Evolutionary conservation across 768 basidiomycete genomes (phyloP).

Genomic region (Russula brevipes): DNA sequence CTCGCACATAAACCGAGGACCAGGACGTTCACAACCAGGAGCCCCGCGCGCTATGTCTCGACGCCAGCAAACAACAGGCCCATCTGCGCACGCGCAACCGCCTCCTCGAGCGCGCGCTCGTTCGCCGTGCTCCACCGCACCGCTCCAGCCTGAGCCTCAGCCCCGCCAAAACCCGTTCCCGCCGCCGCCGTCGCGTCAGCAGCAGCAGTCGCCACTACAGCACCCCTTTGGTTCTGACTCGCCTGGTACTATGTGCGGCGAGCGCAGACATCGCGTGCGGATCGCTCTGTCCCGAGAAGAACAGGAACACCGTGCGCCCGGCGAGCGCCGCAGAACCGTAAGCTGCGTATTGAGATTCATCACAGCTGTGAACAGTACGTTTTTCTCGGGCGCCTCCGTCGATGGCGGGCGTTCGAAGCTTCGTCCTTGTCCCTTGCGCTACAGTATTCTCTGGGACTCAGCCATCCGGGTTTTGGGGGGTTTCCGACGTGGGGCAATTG

Average conservation of each 20-base stretch:
- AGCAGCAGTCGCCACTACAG: no score
- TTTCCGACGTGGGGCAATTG: conserved; percentile 13
- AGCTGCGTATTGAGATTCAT: conserved; percentile 52
- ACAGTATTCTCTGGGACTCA: conserved; percentile 6
- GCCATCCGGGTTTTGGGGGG: not conserved
- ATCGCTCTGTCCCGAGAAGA: conserved; percentile 88
- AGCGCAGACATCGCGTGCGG: conserved; percentile 75
- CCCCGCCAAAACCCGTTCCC: no score
- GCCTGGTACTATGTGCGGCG: conserved; percentile 12
- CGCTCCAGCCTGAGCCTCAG: conserved; percentile 25
- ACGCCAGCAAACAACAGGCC: conserved; percentile 81
- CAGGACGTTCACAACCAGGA: no score
- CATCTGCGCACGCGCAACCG: conserved; percentile 70
- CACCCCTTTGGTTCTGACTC: conserved; percentile 51
- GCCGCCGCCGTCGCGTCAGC: no score
- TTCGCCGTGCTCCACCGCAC: conserved; percentile 70
- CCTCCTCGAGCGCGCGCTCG: conserved; percentile 72
- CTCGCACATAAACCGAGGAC: no score
- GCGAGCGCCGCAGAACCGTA: conserved; percentile 65
- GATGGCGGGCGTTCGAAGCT: not conserved
- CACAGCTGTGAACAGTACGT: conserved; percentile 29
- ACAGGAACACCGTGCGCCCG: conserved; percentile 62
- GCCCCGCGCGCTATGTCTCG: conserved; percentile 27
- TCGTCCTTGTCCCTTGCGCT: not conserved
- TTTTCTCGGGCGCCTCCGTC: not conserved